Evolutionary conservation across 2,329 filamentous ascomycete species (phyloP).

Genomic region (Oidium heveae): DNA sequence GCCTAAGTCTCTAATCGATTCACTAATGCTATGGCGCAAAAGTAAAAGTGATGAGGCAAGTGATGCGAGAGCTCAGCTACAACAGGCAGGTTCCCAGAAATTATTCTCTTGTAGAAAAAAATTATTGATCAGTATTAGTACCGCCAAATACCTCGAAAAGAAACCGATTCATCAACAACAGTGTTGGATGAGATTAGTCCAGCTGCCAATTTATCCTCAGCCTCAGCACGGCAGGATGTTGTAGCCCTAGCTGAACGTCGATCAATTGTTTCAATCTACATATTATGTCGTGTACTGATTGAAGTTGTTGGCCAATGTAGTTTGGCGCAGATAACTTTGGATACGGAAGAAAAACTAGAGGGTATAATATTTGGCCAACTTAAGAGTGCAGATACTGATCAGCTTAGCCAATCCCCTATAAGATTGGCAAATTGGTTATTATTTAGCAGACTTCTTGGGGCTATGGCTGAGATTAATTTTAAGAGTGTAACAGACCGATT

Average conservation of each 20-base stretch:
- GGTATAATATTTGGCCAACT: constrained; percentile 93
- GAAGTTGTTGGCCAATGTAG: constrained; percentile 85
- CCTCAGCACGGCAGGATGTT: constrained; percentile 34
- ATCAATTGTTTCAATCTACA: constrained; percentile 85
- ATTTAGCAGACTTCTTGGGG: constrained; percentile 77
- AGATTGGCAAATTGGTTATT: constrained; percentile 90
- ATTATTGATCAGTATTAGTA: constrained; percentile 1
- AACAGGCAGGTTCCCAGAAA: constrained; percentile 17
- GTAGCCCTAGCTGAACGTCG: constrained; percentile 63
- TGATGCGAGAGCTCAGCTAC: constrained; percentile 33
- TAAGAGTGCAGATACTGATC: constrained; percentile 65
- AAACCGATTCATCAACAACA: constrained; percentile 36
- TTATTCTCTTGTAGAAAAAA: neutral
- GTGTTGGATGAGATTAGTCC: constrained; percentile 6
- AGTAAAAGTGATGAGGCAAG: constrained; percentile 76
- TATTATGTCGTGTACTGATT: constrained; percentile 77
- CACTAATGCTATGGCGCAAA: constrained; percentile 95
- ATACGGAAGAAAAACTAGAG: constrained; percentile 86
- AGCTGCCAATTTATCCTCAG: constrained; percentile 8
- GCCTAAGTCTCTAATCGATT: constrained; percentile 85
- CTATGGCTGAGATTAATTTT: constrained; percentile 89
- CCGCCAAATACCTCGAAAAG: constrained; percentile 32
- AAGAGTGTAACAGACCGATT: constrained; percentile 61
- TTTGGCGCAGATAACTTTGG: constrained; percentile 54
- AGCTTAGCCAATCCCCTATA: constrained; percentile 50